A percentile compares a stretch with the other conserved stretches of the same genome.
phyloP scores from a whole-genome alignment of 495 filamentous ascomycete species.

The Aspergillus carlsbadensis region DNA sequence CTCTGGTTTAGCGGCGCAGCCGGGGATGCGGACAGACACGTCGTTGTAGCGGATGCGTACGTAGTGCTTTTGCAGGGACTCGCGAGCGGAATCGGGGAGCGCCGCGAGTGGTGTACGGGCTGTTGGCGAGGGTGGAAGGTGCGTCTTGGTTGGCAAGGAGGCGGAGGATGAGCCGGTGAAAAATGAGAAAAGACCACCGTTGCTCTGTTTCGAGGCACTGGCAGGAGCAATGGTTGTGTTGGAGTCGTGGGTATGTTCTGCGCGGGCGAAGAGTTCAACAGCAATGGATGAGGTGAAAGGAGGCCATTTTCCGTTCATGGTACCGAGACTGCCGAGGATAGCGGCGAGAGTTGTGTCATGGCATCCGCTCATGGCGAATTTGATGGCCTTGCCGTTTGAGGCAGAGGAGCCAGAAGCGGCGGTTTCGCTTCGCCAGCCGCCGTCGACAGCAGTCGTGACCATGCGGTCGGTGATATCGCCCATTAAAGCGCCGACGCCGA shows the following conservation, averaged over 20 bases:
- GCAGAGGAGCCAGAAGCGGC: conserved; percentile 47
- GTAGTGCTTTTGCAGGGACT: conserved; percentile 69
- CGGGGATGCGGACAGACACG: conserved; percentile 72
- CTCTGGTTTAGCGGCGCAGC: conserved; percentile 65
- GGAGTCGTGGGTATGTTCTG: conserved; percentile 8
- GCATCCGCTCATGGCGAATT: conserved; percentile 77
- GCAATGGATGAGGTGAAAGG: conserved; percentile 90
- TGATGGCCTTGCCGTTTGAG: conserved; percentile 54
- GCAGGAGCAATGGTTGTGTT: conserved; percentile 5
- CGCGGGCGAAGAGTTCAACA: conserved; percentile 77
- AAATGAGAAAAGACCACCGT: conserved; percentile 31
- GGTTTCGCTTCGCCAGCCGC: conserved; percentile 53
- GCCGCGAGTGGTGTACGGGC: conserved; percentile 33
- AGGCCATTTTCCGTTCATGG: conserved; percentile 79
- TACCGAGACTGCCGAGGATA: conserved; percentile 73
- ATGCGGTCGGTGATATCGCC: conserved; percentile 85
- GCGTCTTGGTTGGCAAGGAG: conserved; percentile 19
- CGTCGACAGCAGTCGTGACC: conserved; percentile 68
- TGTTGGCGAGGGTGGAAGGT: conserved; percentile 28
- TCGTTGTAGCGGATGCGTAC: conserved; percentile 97
- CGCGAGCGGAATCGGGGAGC: conserved; percentile 33
- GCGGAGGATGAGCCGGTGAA: conserved; percentile 20
- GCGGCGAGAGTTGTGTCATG: conserved; percentile 93
- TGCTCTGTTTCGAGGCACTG: conserved; percentile 14
- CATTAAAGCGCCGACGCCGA: conserved; percentile 82